Conservation (phyloP, 2,329 filamentous ascomycete species). For the Magnaporthiopsis poae region DNA sequence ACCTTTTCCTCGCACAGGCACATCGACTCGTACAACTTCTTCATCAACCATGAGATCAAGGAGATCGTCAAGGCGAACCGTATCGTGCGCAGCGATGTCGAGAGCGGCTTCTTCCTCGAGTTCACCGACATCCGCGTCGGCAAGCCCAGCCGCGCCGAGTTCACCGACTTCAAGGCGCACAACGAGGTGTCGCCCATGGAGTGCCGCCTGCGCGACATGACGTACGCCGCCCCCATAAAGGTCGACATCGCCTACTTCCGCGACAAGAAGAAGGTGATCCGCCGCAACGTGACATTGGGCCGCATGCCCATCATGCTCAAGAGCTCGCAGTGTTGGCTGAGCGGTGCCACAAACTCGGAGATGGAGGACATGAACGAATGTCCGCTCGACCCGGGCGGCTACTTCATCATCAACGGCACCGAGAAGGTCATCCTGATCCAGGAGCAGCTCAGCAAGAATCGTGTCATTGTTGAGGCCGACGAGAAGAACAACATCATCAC, state of each 20-base stretch:
- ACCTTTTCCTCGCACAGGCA: conserved; percentile 38
- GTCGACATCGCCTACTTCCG: conserved; percentile 87
- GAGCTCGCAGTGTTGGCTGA: conserved; percentile 83
- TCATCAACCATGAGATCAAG: conserved; percentile 91
- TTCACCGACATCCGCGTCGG: conserved; percentile 86
- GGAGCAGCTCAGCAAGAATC: conserved; percentile 97
- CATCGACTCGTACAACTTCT: conserved; percentile 98
- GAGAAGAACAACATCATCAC: conserved; percentile 87
- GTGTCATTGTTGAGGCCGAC: conserved; percentile 91
- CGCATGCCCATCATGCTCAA: conserved; percentile 94
- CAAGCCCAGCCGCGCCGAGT: conserved; percentile 67
- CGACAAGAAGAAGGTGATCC: conserved; percentile 64
- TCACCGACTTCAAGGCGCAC: conserved; percentile 59
- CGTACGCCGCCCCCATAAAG: conserved; percentile 89
- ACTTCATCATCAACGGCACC: conserved; percentile 94
- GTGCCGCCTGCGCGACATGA: conserved; percentile 90
- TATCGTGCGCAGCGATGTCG: conserved; percentile 80
- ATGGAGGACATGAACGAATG: conserved; percentile 94
- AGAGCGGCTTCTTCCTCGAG: conserved; percentile 86
- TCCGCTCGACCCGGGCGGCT: conserved; percentile 87
- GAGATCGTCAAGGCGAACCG: conserved; percentile 90
- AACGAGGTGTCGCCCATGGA: conserved; percentile 86
- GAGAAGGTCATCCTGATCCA: conserved; percentile 98
- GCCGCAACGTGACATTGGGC: conserved; percentile 70
- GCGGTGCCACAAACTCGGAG: conserved; percentile 70